Conservation (phyloP, 2,329 filamentous ascomycete species). For the Fusarium sp. region DNA sequence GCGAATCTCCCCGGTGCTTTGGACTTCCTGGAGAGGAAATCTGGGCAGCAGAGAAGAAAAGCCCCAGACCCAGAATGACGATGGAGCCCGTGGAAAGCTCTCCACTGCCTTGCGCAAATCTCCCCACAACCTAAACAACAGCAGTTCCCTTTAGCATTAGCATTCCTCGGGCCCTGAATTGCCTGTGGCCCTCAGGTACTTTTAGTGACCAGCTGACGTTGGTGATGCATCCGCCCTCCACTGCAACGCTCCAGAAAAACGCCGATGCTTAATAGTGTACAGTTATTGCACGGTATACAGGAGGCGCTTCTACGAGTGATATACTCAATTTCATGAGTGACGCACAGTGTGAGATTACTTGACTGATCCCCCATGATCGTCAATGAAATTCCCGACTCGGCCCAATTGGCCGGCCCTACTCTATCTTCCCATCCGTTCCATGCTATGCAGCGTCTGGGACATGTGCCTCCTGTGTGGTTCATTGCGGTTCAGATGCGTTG, state of each 20-base stretch:
- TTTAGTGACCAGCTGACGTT: constrained; percentile 32
- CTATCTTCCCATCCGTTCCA: constrained; percentile 18
- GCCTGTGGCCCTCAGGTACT: constrained; percentile 11
- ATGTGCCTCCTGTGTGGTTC: not conserved
- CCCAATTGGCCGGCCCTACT: constrained; percentile 43
- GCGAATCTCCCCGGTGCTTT: constrained; percentile 16
- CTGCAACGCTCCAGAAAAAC: constrained; percentile 16
- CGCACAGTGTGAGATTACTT: constrained; percentile 30
- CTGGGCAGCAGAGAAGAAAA: constrained; percentile 15
- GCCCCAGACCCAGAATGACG: constrained; percentile 23
- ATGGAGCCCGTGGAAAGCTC: constrained; percentile 12
- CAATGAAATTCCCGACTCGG: constrained; percentile 32
- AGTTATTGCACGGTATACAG: not conserved
- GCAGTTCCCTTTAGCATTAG: constrained; percentile 25
- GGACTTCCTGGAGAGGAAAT: constrained; percentile 31
- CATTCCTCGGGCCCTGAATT: constrained; percentile 16
- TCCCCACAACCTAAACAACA: constrained; percentile 34
- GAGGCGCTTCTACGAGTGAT: constrained; percentile 2
- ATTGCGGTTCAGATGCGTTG: not conserved
- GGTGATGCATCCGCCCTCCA: constrained; percentile 28
- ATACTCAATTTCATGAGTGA: not conserved
- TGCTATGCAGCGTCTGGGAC: constrained; percentile 18
- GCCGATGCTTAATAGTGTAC: constrained; percentile 5
- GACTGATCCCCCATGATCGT: not conserved
- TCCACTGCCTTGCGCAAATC: constrained; percentile 29